Base-by-base conservation (phyloP, 768 basidiomycete genomes). In the Tulasnella sp. region DNA sequence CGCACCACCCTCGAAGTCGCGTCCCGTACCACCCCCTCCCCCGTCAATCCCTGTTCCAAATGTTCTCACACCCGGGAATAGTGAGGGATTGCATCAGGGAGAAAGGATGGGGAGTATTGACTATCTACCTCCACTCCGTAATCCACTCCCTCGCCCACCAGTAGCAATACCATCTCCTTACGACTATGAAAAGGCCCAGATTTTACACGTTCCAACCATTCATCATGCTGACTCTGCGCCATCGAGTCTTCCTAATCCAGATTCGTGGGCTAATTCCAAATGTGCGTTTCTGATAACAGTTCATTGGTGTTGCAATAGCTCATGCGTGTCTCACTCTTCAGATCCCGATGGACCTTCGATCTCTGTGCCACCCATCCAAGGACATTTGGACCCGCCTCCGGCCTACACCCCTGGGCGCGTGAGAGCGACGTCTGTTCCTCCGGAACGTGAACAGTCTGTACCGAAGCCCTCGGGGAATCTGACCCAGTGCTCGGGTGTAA, bases 401-500 rank as follows among this genome's bases (percentile, higher is more conserved):
- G 32, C 29, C 1, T 3, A 41, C 48, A 66, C 46, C 37, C 61
- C 34, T 42, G 48, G 62, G 66, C 46, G 37, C 21, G 14, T n/a
- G 58, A 61, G 63, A 14, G 37, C 57, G 43, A 53, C 62, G 19
- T 63, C 65, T 37, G 61, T 64, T 54, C 59, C 43, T 40, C 40
- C 55, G 35, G 11, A 23, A 4, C 21, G 40, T 27, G 25, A 15
- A 29, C 11, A 39, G 37, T 43, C 62, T 59, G 19, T 63, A 65
- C 15, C 61, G 57, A 37, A 61, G 61, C 8, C 59, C 61, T 40
- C 53, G 31, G 52, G 60, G 41, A 59, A 45, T 7, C 52, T 63
- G 31, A 70, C 71, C 12, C 84, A 79, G 63, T 89, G 86, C 64
- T 72, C 72, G 58, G 83, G 78, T 4, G 69, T 74, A 35, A 88